Percentiles rank a stretch among this genome's conserved stretches.
Evolutionary conservation across 306 rosid species (phyloP).

Genomic region (Astragalus glycyphyllos): DNA sequence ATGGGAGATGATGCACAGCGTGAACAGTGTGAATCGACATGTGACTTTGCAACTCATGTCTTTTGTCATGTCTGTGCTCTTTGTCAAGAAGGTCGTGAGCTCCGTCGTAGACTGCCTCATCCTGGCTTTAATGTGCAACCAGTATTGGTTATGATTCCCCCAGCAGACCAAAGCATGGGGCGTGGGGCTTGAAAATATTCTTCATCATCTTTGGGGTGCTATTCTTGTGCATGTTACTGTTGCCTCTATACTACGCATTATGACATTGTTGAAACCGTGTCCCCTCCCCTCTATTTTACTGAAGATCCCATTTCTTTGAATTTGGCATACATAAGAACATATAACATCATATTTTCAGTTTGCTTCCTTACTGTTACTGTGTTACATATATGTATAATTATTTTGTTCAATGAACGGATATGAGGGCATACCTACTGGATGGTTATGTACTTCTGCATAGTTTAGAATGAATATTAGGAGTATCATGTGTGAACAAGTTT

Average conservation of each 20-base stretch:
- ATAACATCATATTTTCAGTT: conserved; percentile 29
- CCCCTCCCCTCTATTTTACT: conserved; percentile 2
- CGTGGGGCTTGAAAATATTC: conserved; percentile 58
- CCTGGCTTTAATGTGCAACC: conserved; percentile 87
- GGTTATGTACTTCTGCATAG: conserved; percentile 4
- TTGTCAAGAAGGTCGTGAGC: conserved; percentile 97
- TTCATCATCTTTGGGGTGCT: conserved; percentile 19
- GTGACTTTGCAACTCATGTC: conserved; percentile 83
- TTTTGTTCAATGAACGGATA: conserved; percentile 28
- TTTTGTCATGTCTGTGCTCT: conserved; percentile 90
- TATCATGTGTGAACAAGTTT: neutral
- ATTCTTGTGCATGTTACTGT: conserved; percentile 38
- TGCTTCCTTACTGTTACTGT: conserved; percentile 29
- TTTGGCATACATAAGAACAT: conserved; percentile 36
- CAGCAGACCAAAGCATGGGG: conserved; percentile 82
- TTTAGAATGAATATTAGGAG: neutral
- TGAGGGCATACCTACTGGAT: neutral
- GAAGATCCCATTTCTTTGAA: conserved; percentile 21
- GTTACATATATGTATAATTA: conserved; percentile 13
- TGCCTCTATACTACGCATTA: conserved; percentile 7
- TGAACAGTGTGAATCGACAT: conserved; percentile 77
- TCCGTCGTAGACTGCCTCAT: conserved; percentile 88
- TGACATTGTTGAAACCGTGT: conserved; percentile 23
- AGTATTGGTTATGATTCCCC: conserved; percentile 89
- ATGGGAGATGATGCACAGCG: conserved; percentile 69